Percentiles rank a stretch among this genome's conserved stretches.
Evolutionary conservation across 352 stramenopile genomes (phyloP).

Genomic region (Globisporangium viniferum): DNA sequence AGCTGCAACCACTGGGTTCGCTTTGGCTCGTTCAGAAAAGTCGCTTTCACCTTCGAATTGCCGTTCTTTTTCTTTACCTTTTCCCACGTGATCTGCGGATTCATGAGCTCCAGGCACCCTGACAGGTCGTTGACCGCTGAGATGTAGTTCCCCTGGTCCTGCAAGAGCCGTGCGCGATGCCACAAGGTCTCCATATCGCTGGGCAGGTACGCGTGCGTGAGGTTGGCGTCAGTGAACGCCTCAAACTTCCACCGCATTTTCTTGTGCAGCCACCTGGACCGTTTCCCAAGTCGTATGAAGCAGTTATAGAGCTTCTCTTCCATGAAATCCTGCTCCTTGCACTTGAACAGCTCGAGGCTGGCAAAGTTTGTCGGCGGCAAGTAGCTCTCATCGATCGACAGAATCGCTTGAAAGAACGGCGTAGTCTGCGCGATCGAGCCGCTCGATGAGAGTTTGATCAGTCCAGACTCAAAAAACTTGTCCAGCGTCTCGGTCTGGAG

Average conservation of each 20-base stretch:
- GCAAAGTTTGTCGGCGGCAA: constrained; percentile 49
- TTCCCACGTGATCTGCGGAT: constrained; percentile 36
- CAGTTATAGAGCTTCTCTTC: constrained; percentile 54
- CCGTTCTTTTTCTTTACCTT: constrained; percentile 23
- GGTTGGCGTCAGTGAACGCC: constrained; percentile 45
- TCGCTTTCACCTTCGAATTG: constrained; percentile 22
- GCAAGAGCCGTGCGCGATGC: constrained; percentile 38
- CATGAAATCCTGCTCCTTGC: constrained; percentile 48
- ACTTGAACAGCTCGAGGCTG: constrained; percentile 53
- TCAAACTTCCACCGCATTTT: constrained; percentile 51
- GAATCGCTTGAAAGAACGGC: constrained; percentile 44
- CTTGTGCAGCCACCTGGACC: constrained; percentile 43
- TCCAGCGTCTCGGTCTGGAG: constrained; percentile 43
- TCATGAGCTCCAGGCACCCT: constrained; percentile 36
- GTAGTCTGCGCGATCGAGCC: constrained; percentile 33
- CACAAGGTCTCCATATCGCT: constrained; percentile 49
- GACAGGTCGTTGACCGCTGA: constrained; percentile 44
- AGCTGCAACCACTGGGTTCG: constrained; percentile 46
- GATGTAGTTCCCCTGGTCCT: constrained; percentile 35
- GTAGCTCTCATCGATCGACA: constrained; percentile 53
- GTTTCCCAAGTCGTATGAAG: constrained; percentile 38
- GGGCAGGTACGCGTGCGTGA: constrained; percentile 46
- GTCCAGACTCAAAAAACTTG: constrained; percentile 53
- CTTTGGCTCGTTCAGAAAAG: constrained; percentile 38
- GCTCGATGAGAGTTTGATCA: constrained; percentile 36